Conservation (phyloP, 345 rosid species). For the Anastatica hierochuntica region DNA sequence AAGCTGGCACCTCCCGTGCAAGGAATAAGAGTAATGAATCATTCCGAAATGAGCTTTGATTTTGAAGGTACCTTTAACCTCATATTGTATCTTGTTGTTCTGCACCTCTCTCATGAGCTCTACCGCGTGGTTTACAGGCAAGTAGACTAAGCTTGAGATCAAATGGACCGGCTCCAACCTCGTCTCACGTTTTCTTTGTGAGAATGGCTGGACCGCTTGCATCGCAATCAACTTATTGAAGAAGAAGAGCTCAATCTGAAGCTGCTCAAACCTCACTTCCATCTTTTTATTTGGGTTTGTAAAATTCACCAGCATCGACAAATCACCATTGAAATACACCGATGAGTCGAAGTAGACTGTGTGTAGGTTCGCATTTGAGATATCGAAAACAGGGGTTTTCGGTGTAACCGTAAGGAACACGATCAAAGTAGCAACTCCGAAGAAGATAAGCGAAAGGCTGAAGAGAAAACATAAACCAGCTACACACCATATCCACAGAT, state of each 20-base stretch:
- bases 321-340: conserved; percentile 55
- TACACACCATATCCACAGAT: conserved; percentile 54
- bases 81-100: conserved; percentile 49
- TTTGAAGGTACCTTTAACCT: conserved; percentile 56
- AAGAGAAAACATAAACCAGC: conserved; percentile 62
- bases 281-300: conserved; percentile 74
- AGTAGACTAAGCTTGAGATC: conserved; percentile 64
- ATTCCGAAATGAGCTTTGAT: conserved; percentile 64
- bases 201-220: conserved; percentile 58
- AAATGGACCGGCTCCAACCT: conserved; percentile 49
- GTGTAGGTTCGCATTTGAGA: conserved; percentile 54
- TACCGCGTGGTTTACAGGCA: conserved; percentile 48
- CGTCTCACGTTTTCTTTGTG: conserved; percentile 39
- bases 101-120: conserved; percentile 63
- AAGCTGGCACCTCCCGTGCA: conserved; percentile 66
- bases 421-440: conserved; percentile 66
- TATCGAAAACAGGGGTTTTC: conserved; percentile 57
- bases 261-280: conserved; percentile 50
- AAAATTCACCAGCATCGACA: conserved; percentile 58
- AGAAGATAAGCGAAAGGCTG: conserved; percentile 66
- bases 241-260: conserved; percentile 60
- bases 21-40: conserved; percentile 63
- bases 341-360: conserved; percentile 68
- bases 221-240: conserved; percentile 43
- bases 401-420: conserved; percentile 57